Percentiles rank a stretch among this genome's conserved stretches.
These are phyloP conservation scores for Ascosphaera pollenicola DNA, from an alignment of 2,329 filamentous ascomycete species.

Conservation along the genomic window DNA sequence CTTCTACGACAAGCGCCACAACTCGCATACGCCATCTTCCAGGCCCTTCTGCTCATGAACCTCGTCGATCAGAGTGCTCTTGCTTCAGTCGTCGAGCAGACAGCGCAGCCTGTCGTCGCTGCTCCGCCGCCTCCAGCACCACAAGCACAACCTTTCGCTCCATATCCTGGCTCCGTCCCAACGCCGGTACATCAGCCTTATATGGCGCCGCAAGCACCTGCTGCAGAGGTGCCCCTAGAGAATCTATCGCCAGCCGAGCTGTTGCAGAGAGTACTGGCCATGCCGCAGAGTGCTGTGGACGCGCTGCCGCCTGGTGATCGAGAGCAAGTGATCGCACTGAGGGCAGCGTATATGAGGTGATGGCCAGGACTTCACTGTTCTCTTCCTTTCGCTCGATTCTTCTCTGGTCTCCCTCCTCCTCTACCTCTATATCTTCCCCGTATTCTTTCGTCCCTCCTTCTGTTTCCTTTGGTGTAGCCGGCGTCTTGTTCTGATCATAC, in stretches of 20 bases:
- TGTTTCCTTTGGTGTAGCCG: no score
- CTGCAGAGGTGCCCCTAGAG: constrained; percentile 17
- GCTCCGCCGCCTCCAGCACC: constrained; percentile 18
- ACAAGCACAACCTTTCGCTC: constrained; percentile 15
- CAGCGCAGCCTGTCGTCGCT: constrained; percentile 19
- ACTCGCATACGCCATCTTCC: constrained; percentile 84
- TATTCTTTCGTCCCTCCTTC: no score
- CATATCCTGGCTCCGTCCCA: constrained; percentile 14
- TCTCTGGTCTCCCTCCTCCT: no score
- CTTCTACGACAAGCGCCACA: constrained; percentile 77
- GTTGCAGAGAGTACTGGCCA: constrained; percentile 58
- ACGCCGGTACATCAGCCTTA: constrained; percentile 19
- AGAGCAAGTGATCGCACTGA: constrained; percentile 56
- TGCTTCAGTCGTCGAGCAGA: constrained; percentile 52
- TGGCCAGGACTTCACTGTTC: no score
- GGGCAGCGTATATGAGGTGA: constrained; percentile 18
- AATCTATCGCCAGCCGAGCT: constrained; percentile 46
- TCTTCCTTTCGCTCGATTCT: no score
- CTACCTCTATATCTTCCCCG: no score
- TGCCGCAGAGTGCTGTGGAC: constrained; percentile 63
- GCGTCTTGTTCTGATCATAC: no score
- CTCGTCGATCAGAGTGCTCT: constrained; percentile 73
- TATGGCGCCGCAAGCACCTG: constrained; percentile 18
- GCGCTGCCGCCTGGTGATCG: constrained; percentile 52
- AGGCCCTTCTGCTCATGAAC: constrained; percentile 78